Evolutionary conservation across 768 basidiomycete species (phyloP), one percentile per base, ranked within the genome.

Genomic region (Sporobolomyces phaffii): DNA sequence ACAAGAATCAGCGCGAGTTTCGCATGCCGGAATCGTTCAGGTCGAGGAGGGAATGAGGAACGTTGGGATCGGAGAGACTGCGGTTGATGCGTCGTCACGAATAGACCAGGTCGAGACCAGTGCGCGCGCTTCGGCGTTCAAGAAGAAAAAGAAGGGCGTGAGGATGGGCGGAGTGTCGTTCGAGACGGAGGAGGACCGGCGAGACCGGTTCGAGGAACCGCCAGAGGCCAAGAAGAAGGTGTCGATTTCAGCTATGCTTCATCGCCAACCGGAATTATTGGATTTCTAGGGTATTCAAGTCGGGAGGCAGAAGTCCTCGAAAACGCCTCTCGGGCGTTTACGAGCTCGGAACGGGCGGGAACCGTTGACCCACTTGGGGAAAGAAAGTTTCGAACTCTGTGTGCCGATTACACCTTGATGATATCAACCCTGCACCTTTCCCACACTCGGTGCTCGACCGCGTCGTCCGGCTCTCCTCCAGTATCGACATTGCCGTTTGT

Each of bases 401-500:
- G 9, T 38, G 38, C 38, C n/a, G n/a, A 11, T 62, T 29, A 80
- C 17, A 81, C 76, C 68, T 78, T 74, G 61, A 79, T 75, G 13
- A 80, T 75, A 65, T 81, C 80, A 1, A 79, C 79, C 65, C 79
- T 73, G 31, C 77, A 76, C 34, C 80, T 59, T 49, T 80, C 79
- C 58, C 72, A 80, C 14, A 79, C 75, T 29, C 70, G 54, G 61
- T 80, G 78, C 54, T 79, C 79, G 17, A 76, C 57, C 18, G 61
- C 57, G 28, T 74, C 75, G 14, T 67, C 73, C 34, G 62, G 10
- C 38, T 49, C 65, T 18, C 70, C 58, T 24, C 65, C 62, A 31
- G 44, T 22, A 36, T 72, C 65, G 33, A 52, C 60, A 26, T 51
- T 45, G 33, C 70, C 54, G 14, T 33, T 45, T 33, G 18, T 7